Evolutionary conservation across 1,284 basidiomycete species (phyloP).

Genomic region (Ganoderma multipileum): DNA sequence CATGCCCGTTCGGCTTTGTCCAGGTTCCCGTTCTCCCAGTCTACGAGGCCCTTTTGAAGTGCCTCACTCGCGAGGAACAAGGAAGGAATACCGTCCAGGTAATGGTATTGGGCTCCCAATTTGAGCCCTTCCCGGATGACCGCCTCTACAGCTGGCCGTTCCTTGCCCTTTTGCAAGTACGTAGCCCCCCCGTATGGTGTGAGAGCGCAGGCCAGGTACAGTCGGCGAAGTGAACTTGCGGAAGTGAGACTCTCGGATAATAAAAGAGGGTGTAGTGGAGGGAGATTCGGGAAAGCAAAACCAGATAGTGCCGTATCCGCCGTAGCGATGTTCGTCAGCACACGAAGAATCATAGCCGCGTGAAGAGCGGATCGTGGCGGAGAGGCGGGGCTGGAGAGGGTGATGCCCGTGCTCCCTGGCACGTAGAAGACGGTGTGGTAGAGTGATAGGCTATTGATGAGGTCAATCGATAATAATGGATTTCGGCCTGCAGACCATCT

Average conservation of each 20-base stretch:
- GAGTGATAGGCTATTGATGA: constrained; percentile 75
- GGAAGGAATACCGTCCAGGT: constrained; percentile 74
- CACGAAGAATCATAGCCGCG: constrained; percentile 66
- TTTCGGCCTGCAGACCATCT: constrained; percentile 58
- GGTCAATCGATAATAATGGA: constrained; percentile 75
- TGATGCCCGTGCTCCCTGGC: constrained; percentile 50
- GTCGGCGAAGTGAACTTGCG: constrained; percentile 55
- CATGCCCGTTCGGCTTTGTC: constrained; percentile 54
- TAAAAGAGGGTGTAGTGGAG: constrained; percentile 57
- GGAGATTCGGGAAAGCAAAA: constrained; percentile 35
- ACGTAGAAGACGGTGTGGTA: constrained; percentile 77
- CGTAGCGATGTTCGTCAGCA: constrained; percentile 47
- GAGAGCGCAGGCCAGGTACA: constrained; percentile 78
- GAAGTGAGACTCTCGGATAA: constrained; percentile 47
- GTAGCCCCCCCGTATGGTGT: constrained; percentile 68
- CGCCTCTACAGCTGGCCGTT: constrained; percentile 65
- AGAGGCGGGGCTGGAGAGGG: constrained; percentile 52
- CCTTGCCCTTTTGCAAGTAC: constrained; percentile 72
- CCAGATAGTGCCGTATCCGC: constrained; percentile 22
- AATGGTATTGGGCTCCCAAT: constrained; percentile 82
- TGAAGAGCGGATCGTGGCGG: constrained; percentile 51
- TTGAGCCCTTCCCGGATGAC: constrained; percentile 86
- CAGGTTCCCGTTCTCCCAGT: constrained; percentile 38
- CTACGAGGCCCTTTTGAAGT: constrained; percentile 46
- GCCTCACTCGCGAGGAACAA: constrained; percentile 67